These are phyloP conservation scores for Perkinsus chesapeaki DNA, from an alignment of 169 alveolate genomes.

Conservation along the genomic window DNA sequence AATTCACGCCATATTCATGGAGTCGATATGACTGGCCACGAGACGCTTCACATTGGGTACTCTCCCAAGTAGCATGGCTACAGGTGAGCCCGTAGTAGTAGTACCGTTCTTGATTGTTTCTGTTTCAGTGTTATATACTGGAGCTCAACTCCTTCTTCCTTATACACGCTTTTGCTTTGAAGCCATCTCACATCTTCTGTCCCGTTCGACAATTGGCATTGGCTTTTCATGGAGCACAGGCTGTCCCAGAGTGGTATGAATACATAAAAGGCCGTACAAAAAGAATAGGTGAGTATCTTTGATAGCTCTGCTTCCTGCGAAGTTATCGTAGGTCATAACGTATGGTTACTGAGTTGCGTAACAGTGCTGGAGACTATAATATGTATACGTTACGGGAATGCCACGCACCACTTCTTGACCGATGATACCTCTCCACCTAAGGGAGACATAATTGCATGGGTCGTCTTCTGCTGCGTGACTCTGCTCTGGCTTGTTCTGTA, in stretches of 20 bases:
- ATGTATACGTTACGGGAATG: conserved; percentile 29
- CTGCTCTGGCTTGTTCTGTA: background rate
- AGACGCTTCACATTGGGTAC: conserved; percentile 20
- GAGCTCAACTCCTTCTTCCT: conserved; percentile 36
- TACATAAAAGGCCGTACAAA: conserved; percentile 15
- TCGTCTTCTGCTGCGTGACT: background rate
- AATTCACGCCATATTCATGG: conserved; percentile 29
- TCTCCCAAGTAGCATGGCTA: background rate
- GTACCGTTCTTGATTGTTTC: conserved; percentile 9
- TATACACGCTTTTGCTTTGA: conserved; percentile 24
- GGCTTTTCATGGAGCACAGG: conserved; percentile 22
- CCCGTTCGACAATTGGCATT: conserved; percentile 16
- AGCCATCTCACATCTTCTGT: conserved; percentile 23
- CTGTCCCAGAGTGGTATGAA: conserved; percentile 38
- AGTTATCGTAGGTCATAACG: conserved; percentile 20
- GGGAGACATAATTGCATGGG: background rate
- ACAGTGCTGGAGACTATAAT: conserved; percentile 18
- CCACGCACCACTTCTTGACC: background rate
- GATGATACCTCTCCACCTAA: background rate
- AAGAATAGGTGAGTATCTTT: conserved; percentile 16
- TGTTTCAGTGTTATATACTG: conserved; percentile 12
- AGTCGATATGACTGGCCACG: conserved; percentile 28
- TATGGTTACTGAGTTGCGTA: conserved; percentile 19
- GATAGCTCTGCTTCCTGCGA: background rate
- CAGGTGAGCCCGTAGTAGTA: background rate